Percentiles rank a stretch among this genome's conserved stretches.
Conservation (phyloP, 441 rosid species). For the Euphorbia corollata region DNA sequence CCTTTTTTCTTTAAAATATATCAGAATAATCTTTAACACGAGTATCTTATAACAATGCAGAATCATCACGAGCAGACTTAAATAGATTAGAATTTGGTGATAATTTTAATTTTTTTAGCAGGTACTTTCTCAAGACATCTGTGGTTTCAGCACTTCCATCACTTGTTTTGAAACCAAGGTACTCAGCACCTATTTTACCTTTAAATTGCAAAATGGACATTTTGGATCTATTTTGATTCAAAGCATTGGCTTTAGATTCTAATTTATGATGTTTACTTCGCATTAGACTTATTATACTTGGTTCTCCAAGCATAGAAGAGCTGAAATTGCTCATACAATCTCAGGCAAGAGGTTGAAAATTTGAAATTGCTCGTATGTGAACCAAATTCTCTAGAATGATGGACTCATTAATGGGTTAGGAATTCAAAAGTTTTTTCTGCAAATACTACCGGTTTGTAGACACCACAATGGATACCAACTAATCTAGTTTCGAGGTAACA, state of each 20-base stretch:
- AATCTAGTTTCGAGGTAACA: no score
- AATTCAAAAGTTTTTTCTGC: no score
- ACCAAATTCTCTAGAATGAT: no score
- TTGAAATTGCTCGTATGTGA: background rate
- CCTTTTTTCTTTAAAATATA: background rate
- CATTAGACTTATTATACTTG: no score
- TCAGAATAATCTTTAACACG: no score
- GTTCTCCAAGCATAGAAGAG: no score
- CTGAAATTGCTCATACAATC: background rate
- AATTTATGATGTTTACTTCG: background rate
- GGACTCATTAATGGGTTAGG: no score
- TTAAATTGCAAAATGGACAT: background rate
- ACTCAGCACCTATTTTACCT: background rate
- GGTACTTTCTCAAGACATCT: slow-evolving; percentile 61
- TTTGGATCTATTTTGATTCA: background rate
- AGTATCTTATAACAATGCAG: background rate
- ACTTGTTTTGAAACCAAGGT: slow-evolving; percentile 45
- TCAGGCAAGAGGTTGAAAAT: background rate
- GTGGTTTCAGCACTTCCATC: slow-evolving; percentile 62
- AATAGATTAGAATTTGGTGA: background rate
- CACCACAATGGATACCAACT: no score
- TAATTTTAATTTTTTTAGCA: slow-evolving; percentile 19
- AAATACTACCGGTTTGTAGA: no score
- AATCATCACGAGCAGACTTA: background rate
- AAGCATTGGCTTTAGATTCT: background rate